Base-by-base conservation (phyloP, 2,329 filamentous ascomycete genomes). In the Hypoxylon sp. region DNA sequence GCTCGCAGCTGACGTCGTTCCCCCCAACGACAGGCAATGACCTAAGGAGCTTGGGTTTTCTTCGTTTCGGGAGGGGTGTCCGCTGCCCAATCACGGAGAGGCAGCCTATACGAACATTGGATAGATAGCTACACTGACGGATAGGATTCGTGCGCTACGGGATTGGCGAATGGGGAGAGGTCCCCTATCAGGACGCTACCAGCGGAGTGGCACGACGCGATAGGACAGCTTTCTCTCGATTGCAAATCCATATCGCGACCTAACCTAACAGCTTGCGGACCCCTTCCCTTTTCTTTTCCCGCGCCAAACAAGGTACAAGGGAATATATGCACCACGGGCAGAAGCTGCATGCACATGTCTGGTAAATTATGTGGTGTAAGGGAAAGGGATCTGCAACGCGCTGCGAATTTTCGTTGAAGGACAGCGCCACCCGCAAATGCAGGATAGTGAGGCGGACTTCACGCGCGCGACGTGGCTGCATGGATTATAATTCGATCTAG, bases 401-500 rank as follows among this genome's bases (percentile, higher is more conserved):
- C 51, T 52, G 55, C 54, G 50, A 31, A 59, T 31, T 47, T 44
- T 44, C 47, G 39, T 37, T 42, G 13, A 37, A 46, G 42, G 32
- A 42, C 17, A 58, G 29, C 64, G 64, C 68, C 68, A 68, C 64
- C 60, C 62, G 59, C 39, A 42, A 11, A 44, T 55, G 10, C 24
- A 37, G 42, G 17, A 67, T 29, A 62, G 62, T 68, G 65, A 68
- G 65, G 65, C 65, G 61, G 47, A 53, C 39, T 55, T 47, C 37
- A 35, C 21, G 57, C 65, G 61, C 24, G 65, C 68, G 65, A 70
- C 68, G 65, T 70, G 65, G 68, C 61, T 68, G 58, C 68, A 50
- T 60, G 53, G 50, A 39, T 19, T 44, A 21, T 37, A 51, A 52
- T 60, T 55, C 58, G 65, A 68, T 70, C 68, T 70, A 68, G 68